These are phyloP conservation scores for Juncus effusus DNA, from an alignment of 176 grass and related monocot species.

Conservation along the genomic window DNA sequence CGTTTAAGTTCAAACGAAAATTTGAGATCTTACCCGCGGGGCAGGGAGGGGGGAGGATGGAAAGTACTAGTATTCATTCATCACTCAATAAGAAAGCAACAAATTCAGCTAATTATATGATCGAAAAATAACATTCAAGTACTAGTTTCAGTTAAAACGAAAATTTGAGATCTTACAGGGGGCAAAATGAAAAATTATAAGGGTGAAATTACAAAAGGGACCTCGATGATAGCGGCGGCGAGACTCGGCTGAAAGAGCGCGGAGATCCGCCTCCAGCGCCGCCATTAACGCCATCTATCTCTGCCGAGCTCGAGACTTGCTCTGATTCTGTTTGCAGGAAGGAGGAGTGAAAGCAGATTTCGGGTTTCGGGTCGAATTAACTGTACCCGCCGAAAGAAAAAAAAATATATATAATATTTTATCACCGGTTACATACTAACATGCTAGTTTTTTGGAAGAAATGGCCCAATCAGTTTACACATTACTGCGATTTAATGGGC, in stretches of 20 bases:
- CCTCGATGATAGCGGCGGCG: slow-evolving; percentile 90
- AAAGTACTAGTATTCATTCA: too few species aligned
- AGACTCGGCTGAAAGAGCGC: slow-evolving; percentile 85
- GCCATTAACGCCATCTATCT: slow-evolving; percentile 88
- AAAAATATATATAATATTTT: slow-evolving; percentile 1
- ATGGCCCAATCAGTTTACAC: too few species aligned
- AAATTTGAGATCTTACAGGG: not conserved
- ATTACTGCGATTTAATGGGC: too few species aligned
- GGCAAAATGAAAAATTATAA: not conserved
- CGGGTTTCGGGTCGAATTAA: slow-evolving; percentile 34
- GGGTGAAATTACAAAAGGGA: not conserved
- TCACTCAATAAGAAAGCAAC: too few species aligned
- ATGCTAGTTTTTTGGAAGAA: too few species aligned
- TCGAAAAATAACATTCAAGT: slow-evolving; percentile 14
- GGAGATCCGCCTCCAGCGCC: slow-evolving; percentile 95
- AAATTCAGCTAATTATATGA: slow-evolving; percentile 71
- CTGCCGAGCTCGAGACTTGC: slow-evolving; percentile 15
- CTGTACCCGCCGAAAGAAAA: slow-evolving; percentile 1
- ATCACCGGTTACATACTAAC: too few species aligned
- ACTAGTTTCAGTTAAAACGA: not conserved
- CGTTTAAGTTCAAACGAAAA: not conserved
- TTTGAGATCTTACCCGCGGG: not conserved
- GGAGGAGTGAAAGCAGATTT: not conserved
- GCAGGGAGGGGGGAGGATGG: not conserved
- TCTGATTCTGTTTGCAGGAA: not conserved